Base-by-base conservation (phyloP, 805 yeast genomes). In the Suhomyces xylopsoci region DNA sequence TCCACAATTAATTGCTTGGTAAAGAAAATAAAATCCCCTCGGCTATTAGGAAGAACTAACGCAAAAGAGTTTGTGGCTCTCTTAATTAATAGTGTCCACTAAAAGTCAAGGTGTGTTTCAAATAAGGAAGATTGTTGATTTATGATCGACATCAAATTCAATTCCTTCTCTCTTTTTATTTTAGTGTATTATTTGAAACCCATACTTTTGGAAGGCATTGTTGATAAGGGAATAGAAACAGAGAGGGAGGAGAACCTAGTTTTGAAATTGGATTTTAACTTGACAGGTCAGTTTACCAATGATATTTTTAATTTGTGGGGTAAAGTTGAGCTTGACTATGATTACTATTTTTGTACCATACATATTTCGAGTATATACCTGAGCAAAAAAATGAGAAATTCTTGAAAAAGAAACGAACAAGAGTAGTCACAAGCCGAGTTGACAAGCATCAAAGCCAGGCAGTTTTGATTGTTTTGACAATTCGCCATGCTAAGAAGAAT, bases 21-120 rank as follows among this genome's bases (percentile, higher is more conserved):
- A 32, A n/a, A 5, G n/a, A 30, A 30, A 30, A 14, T 17, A 6
- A 36, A 36, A 17, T 17, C 20, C 12, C 20, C 12, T 38, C 14
- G 42, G 17, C 42, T 38, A 38, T 6, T 19, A 38, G 42, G n/a
- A 24, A 20, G 19, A 36, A 26, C 7, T 32, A 25, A 49, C 7
- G 24, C 9, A 20, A 32, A 49, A 44, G 48, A 49, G 51, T 49
- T 49, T 8, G 34, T 34, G 51, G 51, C 59, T 19, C 58, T 58
- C 45, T 45, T 17, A 17, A 30, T 48, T 48, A 28, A 48, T 48
- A 40, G 47, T 42, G 45, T 48, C 36, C 19, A 25, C 14, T 40
- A 36, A 30, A 42, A 41, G 36, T 25, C 17, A 17, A 46, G 42
- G 38, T 26, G 34, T 17, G 53, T 50, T 42, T 46, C 50, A 45